Conservation (phyloP, 306 rosid genomes). For the Prunus salicina region DNA sequence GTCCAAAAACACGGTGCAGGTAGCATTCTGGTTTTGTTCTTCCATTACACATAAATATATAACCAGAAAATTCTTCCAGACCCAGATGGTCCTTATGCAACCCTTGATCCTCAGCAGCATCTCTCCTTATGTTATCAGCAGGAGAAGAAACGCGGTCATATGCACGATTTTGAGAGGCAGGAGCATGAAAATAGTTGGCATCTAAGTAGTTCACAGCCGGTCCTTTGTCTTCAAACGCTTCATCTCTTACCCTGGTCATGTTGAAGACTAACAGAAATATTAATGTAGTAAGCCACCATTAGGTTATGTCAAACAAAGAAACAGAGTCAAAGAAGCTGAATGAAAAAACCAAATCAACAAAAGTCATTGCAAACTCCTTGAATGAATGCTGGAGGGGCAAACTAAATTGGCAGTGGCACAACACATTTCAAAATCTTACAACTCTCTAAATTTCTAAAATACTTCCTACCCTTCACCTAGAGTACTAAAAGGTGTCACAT, state of each 20-base stretch:
- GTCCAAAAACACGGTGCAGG: constrained; percentile 6
- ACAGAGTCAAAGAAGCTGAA: neutral
- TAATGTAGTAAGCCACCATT: neutral
- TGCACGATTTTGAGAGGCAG: neutral
- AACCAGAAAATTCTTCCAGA: constrained; percentile 3
- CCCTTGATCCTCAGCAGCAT: neutral
- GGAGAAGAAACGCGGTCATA: neutral
- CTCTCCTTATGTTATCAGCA: neutral
- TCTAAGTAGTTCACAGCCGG: neutral
- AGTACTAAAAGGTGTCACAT: neutral
- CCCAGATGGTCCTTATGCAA: neutral
- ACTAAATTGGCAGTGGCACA: neutral
- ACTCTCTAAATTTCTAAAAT: neutral
- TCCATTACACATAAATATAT: constrained; percentile 16
- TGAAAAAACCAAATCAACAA: neutral
- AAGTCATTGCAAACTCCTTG: neutral
- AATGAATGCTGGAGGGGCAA: neutral
- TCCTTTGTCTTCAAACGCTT: neutral
- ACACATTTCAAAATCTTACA: neutral
- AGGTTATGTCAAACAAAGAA: neutral
- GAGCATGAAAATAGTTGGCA: neutral
- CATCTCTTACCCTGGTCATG: neutral
- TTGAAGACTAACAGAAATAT: neutral
- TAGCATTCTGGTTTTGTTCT: constrained; percentile 13
- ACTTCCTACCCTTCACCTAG: neutral